Evolutionary conservation across 2,329 filamentous ascomycete species (phyloP).

Genomic region (Fusarium tuaranense): DNA sequence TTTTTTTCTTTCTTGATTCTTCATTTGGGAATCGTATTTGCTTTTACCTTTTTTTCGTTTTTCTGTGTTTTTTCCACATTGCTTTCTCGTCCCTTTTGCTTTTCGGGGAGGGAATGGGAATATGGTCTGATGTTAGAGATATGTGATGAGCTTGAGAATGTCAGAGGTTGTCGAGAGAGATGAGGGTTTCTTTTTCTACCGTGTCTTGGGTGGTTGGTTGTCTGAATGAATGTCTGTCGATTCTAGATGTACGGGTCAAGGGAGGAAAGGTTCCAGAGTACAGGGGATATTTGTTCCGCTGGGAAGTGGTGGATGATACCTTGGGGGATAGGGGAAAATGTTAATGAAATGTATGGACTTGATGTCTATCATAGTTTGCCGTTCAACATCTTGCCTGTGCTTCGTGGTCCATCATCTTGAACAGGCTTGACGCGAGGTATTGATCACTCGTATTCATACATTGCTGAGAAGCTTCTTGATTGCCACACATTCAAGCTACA

Average conservation of each 20-base stretch:
- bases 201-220: slow-evolving; percentile 11
- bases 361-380: background rate
- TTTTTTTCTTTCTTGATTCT: background rate
- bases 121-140: background rate
- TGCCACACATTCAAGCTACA: background rate
- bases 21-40: slow-evolving; percentile 6
- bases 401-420: background rate
- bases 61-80: slow-evolving; percentile 14
- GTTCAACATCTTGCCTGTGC: background rate
- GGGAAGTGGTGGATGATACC: slow-evolving; percentile 28
- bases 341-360: slow-evolving; percentile 12
- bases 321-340: slow-evolving; percentile 3
- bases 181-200: background rate
- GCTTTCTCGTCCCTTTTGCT: slow-evolving; percentile 1
- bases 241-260: slow-evolving; percentile 8
- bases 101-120: background rate
- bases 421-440: background rate
- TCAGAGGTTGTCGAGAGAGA: background rate
- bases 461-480: background rate
- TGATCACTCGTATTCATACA: background rate
- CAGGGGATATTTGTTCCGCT: background rate
- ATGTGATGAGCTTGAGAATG: background rate
- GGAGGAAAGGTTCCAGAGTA: background rate
- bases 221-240: slow-evolving; percentile 7
- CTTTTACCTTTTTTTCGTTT: slow-evolving; percentile 10